Base-by-base conservation (phyloP, 306 rosid species). In the Castanopsis chinensis region DNA sequence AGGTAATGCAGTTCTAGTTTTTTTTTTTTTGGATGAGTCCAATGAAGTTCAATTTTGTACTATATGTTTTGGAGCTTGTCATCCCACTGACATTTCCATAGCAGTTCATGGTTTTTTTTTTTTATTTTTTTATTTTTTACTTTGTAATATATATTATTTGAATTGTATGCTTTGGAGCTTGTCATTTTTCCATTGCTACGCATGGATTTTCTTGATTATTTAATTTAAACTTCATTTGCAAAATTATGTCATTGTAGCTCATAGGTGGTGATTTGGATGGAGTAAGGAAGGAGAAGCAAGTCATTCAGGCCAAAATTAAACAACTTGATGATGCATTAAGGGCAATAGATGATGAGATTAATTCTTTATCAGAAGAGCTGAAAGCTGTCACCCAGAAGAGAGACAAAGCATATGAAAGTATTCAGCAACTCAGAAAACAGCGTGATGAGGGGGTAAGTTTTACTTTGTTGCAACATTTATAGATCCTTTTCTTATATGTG, bases 261-360 rank as follows among this genome's bases (percentile, higher is more conserved):
- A 91, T 91, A 20, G 97, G 96, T 74, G 96, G 92, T 64, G 97
- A 95, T 87, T 86, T 93, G 90, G 86, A 89, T 85, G 99, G 97
- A 79, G 96, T 91, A 74, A 93, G 87, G 89, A 96, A 93, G 86
- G 98, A 96, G 79, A 91, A 93, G 80, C 89, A 93, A 65, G 83
- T 80, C 1, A 81, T 93, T 85, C 79, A 91, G 83, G 84, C 87
- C 83, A 93, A 96, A 83, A 96, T 96, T 88, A 87, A 89, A 88
- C 92, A 93, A 80, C 86, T 93, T 64, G 98, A 96, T 49, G 96
- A 91, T 25, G 88, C 71, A 25, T 73, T 91, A 73, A 86, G 87
- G 72, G 79, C 71, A 37, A 61, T 88, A 32, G 94, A 96, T 69
- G 81, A 87, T 68, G 94, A 90, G 69, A 89, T 96, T 77, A 76